Base-by-base conservation (phyloP, 2,329 filamentous ascomycete genomes). In the Coleophoma crateriformis region DNA sequence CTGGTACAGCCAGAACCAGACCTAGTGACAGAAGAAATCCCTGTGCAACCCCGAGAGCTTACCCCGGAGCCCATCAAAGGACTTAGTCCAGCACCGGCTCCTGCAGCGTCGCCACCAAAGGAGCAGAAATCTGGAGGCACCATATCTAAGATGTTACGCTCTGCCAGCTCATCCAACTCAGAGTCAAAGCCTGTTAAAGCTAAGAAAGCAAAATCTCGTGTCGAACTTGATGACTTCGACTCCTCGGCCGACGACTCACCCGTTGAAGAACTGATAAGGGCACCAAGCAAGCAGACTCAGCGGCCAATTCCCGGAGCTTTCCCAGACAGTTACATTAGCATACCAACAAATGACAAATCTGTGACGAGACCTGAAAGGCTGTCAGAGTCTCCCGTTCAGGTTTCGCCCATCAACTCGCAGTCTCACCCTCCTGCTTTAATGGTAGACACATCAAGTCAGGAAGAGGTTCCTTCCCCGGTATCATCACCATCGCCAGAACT, bases 151-250 rank as follows among this genome's bases (percentile, higher is more conserved):
- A 70, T 73, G 37, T 64, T 72, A 48, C 68, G 63, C 61, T 64
- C 65, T 13, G 64, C 62, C 57, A 66, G 64, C 62, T 60, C 65
- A 38, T 71, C 65, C 47, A 68, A 63, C 38, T 60, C 60, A 0
- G 78, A 81, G 37, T 60, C 72, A 2, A 80, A 76, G 60, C 78
- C 77, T 15, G 71, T 76, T 50, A 81, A 82, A 65, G 72, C 77
- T 40, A 80, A 75, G 50, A 76, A 77, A 56, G 77, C 82, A 1
- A 83, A 81, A 54, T 71, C 79, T 14, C 79, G 84, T 20, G 74
- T 84, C 54, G 82, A 84, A 48, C 72, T 90, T 12, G 87, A 90
- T 60, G 85, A 87, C 55, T 85, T 87, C 42, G 85, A 71, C 37
- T 69, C 77, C 54, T 72, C 73, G 3, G 70, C 72, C 42, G 63